Percentiles rank a stretch among this genome's conserved stretches.
Conservation (phyloP, 306 rosid genomes). For the Cicer chorassanicum region DNA sequence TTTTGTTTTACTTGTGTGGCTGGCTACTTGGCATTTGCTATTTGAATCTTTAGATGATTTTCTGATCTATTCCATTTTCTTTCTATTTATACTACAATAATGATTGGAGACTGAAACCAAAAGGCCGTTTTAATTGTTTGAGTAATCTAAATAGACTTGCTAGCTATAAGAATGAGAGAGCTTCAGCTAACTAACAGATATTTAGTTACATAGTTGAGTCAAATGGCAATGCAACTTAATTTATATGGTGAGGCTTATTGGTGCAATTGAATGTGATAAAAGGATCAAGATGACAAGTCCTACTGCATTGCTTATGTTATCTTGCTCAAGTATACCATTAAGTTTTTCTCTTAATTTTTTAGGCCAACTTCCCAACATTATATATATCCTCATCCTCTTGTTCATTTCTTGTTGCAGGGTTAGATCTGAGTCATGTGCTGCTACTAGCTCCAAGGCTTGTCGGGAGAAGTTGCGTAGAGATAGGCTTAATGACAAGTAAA, state of each 20-base stretch:
- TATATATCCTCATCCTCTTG: slow-evolving; percentile 17
- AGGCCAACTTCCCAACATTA: slow-evolving; percentile 1
- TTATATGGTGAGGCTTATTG: neutral
- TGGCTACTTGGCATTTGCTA: slow-evolving; percentile 6
- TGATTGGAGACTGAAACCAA: slow-evolving; percentile 7
- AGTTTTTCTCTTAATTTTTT: neutral
- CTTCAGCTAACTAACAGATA: neutral
- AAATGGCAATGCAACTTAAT: slow-evolving; percentile 7
- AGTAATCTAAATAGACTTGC: slow-evolving; percentile 19
- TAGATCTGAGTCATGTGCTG: slow-evolving; percentile 73
- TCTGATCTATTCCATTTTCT: slow-evolving; percentile 7
- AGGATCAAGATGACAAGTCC: slow-evolving; percentile 13
- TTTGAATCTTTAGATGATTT: slow-evolving; percentile 14
- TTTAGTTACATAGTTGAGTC: slow-evolving; percentile 4
- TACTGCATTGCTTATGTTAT: slow-evolving; percentile 19
- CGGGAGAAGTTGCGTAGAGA: slow-evolving; percentile 97
- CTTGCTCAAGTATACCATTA: slow-evolving; percentile 24
- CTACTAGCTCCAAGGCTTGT: slow-evolving; percentile 90
- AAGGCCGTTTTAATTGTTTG: slow-evolving; percentile 16
- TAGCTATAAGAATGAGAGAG: neutral
- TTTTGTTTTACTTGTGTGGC: slow-evolving; percentile 18
- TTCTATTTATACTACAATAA: neutral
- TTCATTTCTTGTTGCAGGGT: slow-evolving; percentile 61
- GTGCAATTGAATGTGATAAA: slow-evolving; percentile 6
- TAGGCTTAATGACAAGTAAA: slow-evolving; percentile 92